Percentiles rank a stretch among this genome's conserved stretches.
phyloP scores from a whole-genome alignment of 805 yeast species.

The Starmerella apis region DNA sequence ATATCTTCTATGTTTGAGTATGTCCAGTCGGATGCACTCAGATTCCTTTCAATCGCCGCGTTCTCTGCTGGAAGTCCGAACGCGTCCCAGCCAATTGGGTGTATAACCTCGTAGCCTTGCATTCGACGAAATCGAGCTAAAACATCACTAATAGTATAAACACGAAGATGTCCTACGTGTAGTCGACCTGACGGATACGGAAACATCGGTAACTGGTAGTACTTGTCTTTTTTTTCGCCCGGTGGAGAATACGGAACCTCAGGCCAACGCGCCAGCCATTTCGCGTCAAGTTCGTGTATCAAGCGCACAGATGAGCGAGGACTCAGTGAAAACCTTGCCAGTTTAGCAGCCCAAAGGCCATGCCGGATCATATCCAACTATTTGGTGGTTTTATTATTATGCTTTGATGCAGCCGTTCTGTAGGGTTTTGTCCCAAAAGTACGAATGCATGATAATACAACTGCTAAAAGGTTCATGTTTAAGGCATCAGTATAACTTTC shows the following conservation, averaged over 20 bases:
- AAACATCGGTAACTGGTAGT: slow-evolving; percentile 75
- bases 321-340: not conserved
- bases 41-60: slow-evolving; percentile 81
- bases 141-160: slow-evolving; percentile 81
- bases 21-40: slow-evolving; percentile 81
- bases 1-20: slow-evolving; percentile 64
- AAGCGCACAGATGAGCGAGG: not conserved
- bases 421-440: slow-evolving; percentile 1
- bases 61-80: slow-evolving; percentile 98
- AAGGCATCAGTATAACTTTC: too few species aligned
- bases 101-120: slow-evolving; percentile 67
- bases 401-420: not conserved
- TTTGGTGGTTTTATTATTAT: not conserved
- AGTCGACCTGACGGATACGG: slow-evolving; percentile 93
- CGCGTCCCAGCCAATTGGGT: slow-evolving; percentile 99
- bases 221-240: slow-evolving; percentile 29
- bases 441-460: not conserved
- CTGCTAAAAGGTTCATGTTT: too few species aligned
- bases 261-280: slow-evolving; percentile 30
- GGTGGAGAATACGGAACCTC: not conserved
- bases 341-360: not conserved
- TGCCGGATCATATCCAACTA: not conserved
- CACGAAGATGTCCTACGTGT: slow-evolving; percentile 91
- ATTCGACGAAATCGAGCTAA: slow-evolving; percentile 67
- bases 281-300: slow-evolving; percentile 25